Evolutionary conservation across 805 yeast species (phyloP).

Genomic region (Wickerhamiella australiensis): DNA sequence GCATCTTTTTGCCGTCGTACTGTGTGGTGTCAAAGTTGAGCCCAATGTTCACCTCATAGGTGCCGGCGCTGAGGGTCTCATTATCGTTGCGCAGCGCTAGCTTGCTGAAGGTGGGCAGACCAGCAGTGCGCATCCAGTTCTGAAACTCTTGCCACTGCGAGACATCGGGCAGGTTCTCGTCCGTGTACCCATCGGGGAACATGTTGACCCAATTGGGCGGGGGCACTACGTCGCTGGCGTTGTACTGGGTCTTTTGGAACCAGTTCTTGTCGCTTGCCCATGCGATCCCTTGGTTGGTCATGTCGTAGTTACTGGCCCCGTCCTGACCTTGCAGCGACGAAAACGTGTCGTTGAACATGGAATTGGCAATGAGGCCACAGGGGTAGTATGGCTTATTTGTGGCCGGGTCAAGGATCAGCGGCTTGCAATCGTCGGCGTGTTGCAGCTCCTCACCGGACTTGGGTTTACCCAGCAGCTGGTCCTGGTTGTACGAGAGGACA

Average conservation of each 20-base stretch:
- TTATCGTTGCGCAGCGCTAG: conserved; percentile 63
- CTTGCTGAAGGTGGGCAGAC: conserved; percentile 78
- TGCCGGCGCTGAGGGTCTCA: conserved; percentile 46
- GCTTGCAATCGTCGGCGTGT: conserved; percentile 45
- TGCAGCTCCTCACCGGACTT: conserved; percentile 40
- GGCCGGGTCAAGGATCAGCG: conserved; percentile 37
- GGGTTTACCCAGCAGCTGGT: conserved; percentile 70
- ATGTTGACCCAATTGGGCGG: conserved; percentile 81
- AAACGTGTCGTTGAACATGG: conserved; percentile 81
- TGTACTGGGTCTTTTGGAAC: conserved; percentile 62
- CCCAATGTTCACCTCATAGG: conserved; percentile 54
- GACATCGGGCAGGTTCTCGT: conserved; percentile 63
- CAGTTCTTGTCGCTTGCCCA: conserved; percentile 71
- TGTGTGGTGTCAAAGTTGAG: conserved; percentile 69
- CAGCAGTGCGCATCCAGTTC: conserved; percentile 98
- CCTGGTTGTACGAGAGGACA: conserved; percentile 70
- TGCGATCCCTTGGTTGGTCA: conserved; percentile 55
- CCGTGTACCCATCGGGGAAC: conserved; percentile 85
- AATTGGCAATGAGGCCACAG: conserved; percentile 90
- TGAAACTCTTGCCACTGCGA: conserved; percentile 72
- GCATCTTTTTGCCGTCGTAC: conserved; percentile 81
- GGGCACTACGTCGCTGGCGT: conserved; percentile 63
- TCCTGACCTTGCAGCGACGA: conserved; percentile 31
- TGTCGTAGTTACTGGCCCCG: conserved; percentile 28
- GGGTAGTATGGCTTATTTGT: conserved; percentile 64